Base-by-base conservation (phyloP, 208 protist genomes). In the Zelonia costaricensis region DNA sequence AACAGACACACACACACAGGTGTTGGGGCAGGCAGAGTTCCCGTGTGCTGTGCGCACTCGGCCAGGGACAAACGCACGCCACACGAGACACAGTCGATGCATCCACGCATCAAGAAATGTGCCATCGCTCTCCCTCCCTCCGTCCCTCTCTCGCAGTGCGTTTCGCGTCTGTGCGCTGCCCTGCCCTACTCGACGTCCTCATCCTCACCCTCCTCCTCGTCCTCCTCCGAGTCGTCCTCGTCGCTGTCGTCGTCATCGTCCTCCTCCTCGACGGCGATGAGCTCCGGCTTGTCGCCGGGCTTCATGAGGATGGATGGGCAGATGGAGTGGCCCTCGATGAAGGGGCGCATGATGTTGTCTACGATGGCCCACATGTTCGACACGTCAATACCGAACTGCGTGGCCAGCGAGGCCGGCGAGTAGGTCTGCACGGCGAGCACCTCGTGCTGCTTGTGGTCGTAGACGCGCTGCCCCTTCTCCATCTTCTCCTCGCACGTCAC, bases 351-450 rank as follows among this genome's bases (percentile, higher is more conserved):
- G 54, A 93, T 75, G 48, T 63, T 43, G 64, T 96, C 85, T 0
- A 80, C 84, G 47, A 84, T 80, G 48, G 78, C 85, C 91, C 91
- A 96, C 78, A 96, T 86, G 62, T 84, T 82, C 33, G 54, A 55
- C 23, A 86, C 47, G 35, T 70, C 76, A n/a, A 96, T 76, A 28
- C 83, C 77, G 30, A 92, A 74, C 61, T 93, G 83, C 25, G 69
- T 72, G 16, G 78, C 79, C 1, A 96, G 75, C 20, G 70, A 68
- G 1, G 30, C 43, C 13, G 82, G 80, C 35, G 69, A 79, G 63
- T 84, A 75, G 35, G 76, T 86, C 51, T 91, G 74, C 16, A 91
- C 78, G 40, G 45, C 59, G 33, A 92, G 60, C 30, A 96, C 55
- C 44, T 85, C 69, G 71, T 96, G 86, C 42, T 66, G 47, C 15